Conservation (phyloP, 306 rosid genomes). For the Dryas octopetala region DNA sequence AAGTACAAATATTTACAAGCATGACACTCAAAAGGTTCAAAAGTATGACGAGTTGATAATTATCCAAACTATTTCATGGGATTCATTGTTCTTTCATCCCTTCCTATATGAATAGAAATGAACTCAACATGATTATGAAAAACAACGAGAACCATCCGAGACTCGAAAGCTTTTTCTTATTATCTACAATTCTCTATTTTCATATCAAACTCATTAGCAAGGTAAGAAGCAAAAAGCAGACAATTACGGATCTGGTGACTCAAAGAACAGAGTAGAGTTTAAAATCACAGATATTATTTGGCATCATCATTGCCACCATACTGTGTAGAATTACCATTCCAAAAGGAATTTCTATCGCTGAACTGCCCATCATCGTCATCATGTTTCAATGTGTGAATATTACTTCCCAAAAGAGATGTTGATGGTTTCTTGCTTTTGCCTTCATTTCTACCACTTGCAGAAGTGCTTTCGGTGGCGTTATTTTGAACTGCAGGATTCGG, state of each 20-base stretch:
- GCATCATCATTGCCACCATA: constrained; percentile 47
- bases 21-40: too few relatives aligned
- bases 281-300: constrained; percentile 22
- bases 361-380: constrained; percentile 53
- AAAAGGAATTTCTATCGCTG: constrained; percentile 45
- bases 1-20: too few relatives aligned
- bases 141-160: not conserved
- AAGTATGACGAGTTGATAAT: too few relatives aligned
- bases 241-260: not conserved
- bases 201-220: not conserved
- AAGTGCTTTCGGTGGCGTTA: constrained; percentile 20
- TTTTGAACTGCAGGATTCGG: constrained; percentile 24
- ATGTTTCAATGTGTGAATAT: constrained; percentile 48
- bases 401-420: constrained; percentile 42
- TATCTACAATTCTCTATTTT: not conserved
- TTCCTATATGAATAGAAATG: not conserved
- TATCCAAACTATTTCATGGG: not conserved
- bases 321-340: constrained; percentile 68
- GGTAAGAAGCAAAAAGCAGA: not conserved
- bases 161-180: not conserved
- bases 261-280: not conserved
- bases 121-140: not conserved
- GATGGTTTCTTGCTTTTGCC: constrained; percentile 20
- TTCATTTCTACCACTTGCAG: constrained; percentile 21
- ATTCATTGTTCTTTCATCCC: not conserved